Evolutionary conservation across 2,329 filamentous ascomycete genomes (phyloP), one percentile per base, ranked within the genome.

Genomic region (Diaporthe aspalathi): DNA sequence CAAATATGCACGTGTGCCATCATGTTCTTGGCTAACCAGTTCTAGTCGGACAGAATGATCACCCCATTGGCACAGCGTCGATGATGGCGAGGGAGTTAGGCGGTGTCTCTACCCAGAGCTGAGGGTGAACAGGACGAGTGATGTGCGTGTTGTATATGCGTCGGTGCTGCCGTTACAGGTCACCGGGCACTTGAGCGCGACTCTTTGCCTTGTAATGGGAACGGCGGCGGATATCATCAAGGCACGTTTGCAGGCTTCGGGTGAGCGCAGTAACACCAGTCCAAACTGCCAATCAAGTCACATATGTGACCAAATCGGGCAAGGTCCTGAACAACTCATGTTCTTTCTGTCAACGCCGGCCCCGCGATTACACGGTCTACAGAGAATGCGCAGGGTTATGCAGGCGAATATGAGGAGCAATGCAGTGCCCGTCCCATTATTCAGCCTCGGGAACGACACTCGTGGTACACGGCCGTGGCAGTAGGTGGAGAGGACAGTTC

Each of bases 201-300:
- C 83, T 0, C 84, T 88, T 5, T 88, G 88, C 74, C 85, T 85
- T 77, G 77, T 86, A 71, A 85, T 79, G 11, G 86, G 88, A 76
- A 87, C 84, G 77, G 77, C 72, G 17, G 43, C 66, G 16, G 66
- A 69, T 2, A 22, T 72, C 1, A 69, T 63, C 9, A 63, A 22
- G 20, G 29, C 38, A 11, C 16, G n/a, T 45, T 16, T 11, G 2
- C 24, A 32, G 17, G 3, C 16, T 5, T 45, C 8, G 5, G 1
- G 27, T 60, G 1, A 56, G 32, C 32, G 22, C 7, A 12, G 20
- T 56, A 20, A 1, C 2, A 8, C n/a, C n/a, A n/a, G n/a, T n/a
- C 22, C 8, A 9, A n/a, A 24, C 2, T 2, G 12, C n/a, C 20
- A 24, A n/a, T 29, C 14, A 47, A 29, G 22, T 32, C 32, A 3